Conservation (phyloP, 2,329 filamentous ascomycete genomes). For the Cladosporium velox region DNA sequence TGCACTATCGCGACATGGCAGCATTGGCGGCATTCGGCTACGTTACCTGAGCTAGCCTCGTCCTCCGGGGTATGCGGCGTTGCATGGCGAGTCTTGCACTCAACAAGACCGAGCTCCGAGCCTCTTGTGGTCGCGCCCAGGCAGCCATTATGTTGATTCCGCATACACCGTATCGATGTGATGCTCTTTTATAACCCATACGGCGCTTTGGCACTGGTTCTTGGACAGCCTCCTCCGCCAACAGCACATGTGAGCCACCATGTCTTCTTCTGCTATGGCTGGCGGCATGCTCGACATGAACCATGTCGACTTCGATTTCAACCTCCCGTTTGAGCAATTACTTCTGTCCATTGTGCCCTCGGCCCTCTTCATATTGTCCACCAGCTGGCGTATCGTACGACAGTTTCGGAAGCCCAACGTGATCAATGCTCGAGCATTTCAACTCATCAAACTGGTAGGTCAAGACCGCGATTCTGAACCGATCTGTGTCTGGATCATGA, state of each 20-base stretch:
- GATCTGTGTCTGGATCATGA: background rate
- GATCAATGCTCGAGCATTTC: background rate
- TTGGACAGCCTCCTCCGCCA: background rate
- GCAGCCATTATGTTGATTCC: background rate
- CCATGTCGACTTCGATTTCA: background rate
- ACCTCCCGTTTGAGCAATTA: background rate
- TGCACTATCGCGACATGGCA: background rate
- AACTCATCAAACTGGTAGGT: background rate
- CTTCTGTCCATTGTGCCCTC: background rate
- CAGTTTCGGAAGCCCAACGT: background rate
- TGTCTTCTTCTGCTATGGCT: constrained; percentile 1
- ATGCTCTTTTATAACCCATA: background rate
- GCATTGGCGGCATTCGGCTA: background rate
- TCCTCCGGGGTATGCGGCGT: background rate
- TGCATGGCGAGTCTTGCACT: background rate
- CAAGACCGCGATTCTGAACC: background rate
- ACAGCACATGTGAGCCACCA: background rate
- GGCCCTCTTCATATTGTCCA: background rate
- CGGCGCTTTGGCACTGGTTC: background rate
- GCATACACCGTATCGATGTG: background rate
- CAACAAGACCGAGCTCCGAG: background rate
- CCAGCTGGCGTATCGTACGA: background rate
- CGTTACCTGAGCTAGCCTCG: background rate
- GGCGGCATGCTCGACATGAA: background rate
- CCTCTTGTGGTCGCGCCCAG: background rate